Evolutionary conservation across 306 rosid genomes (phyloP).

Genomic region (Dalbergia cultrata): DNA sequence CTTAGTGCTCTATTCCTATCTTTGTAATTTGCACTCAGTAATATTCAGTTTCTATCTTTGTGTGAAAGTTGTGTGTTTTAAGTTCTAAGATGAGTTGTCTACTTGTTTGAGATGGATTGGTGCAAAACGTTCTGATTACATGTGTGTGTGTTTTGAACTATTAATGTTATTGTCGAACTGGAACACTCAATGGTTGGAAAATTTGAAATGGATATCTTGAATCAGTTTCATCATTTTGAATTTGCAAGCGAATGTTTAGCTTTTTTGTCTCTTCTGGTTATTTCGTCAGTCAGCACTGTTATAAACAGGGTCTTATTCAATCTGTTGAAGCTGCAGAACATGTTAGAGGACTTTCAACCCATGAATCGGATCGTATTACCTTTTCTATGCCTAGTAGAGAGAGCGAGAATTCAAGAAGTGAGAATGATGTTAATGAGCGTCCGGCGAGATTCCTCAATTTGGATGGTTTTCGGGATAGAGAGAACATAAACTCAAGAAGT

Average conservation of each 20-base stretch:
- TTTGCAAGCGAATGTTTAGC: slow-evolving; percentile 2
- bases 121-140: background rate
- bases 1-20: no score
- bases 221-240: slow-evolving; percentile 8
- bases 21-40: no score
- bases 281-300: slow-evolving; percentile 8
- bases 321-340: slow-evolving; percentile 46
- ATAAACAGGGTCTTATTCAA: slow-evolving; percentile 13
- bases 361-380: slow-evolving; percentile 26
- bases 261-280: slow-evolving; percentile 18
- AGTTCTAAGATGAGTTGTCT: background rate
- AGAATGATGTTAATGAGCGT: background rate
- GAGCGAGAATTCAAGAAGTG: slow-evolving; percentile 35
- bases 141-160: background rate
- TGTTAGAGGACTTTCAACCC: slow-evolving; percentile 50
- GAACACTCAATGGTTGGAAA: slow-evolving; percentile 5
- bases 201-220: slow-evolving; percentile 12
- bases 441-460: background rate
- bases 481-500: slow-evolving; percentile 43
- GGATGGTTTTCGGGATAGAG: slow-evolving; percentile 35
- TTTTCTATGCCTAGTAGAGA: slow-evolving; percentile 31
- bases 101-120: slow-evolving; percentile 26
- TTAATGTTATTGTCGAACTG: slow-evolving; percentile 12
- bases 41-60: no score
- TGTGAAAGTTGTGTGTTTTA: slow-evolving; percentile 30